These are phyloP conservation scores for Pseudevernia furfuracea DNA, from an alignment of 495 filamentous ascomycete genomes.

Conservation along the genomic window DNA sequence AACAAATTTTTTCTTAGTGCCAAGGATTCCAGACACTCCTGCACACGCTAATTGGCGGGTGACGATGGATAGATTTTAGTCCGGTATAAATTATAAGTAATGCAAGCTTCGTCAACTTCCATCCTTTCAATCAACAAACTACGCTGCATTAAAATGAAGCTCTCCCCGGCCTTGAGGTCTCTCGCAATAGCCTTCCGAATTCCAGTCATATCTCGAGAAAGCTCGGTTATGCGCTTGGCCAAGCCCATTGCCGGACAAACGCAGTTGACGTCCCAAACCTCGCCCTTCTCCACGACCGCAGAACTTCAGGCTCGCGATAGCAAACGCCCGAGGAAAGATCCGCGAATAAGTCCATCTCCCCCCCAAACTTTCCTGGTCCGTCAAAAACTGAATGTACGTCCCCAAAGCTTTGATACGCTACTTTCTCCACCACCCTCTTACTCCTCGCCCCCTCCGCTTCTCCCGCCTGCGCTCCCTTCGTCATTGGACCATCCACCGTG, in stretches of 20 bases:
- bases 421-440: conserved; percentile 55
- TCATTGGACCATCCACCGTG: conserved; percentile 99
- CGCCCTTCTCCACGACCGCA: conserved; percentile 38
- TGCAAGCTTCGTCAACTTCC: background rate
- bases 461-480: conserved; percentile 80
- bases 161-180: conserved; percentile 39
- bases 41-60: too few species aligned
- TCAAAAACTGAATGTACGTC: conserved; percentile 2
- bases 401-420: conserved; percentile 53
- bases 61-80: background rate
- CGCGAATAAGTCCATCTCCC: conserved; percentile 43
- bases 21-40: too few species aligned
- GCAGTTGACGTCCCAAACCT: conserved; percentile 1
- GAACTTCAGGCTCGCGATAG: conserved; percentile 32
- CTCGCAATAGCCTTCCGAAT: conserved; percentile 39
- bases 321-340: conserved; percentile 27
- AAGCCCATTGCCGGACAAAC: background rate
- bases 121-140: background rate
- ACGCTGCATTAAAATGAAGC: conserved; percentile 20
- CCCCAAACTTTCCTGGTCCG: background rate
- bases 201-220: conserved; percentile 14
- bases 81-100: background rate
- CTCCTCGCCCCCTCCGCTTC: conserved; percentile 74
- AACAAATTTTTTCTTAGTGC: too few species aligned
- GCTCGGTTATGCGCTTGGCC: conserved; percentile 5